A percentile compares a stretch with the other conserved stretches of the same genome.
These are phyloP conservation scores for Phytophthora fragariae DNA, from an alignment of 352 stramenopile genomes.

Conservation along the genomic window DNA sequence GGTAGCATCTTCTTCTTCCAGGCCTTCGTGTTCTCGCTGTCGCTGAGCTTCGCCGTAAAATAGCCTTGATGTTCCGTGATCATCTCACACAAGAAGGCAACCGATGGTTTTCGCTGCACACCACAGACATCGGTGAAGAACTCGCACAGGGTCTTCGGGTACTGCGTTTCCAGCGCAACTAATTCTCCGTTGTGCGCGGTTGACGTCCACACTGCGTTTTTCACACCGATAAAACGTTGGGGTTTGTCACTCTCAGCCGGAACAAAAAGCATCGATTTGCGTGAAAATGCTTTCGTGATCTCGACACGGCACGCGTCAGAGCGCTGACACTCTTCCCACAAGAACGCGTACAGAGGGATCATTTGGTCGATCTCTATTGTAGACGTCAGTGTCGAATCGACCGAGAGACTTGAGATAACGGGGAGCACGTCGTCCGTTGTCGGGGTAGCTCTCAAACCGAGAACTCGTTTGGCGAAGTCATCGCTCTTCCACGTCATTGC, in stretches of 20 bases:
- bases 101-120: conserved; percentile 67
- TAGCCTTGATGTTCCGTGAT: conserved; percentile 25
- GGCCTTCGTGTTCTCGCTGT: conserved; percentile 29
- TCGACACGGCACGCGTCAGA: conserved; percentile 24
- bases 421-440: conserved; percentile 52
- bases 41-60: conserved; percentile 1
- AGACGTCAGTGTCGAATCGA: conserved; percentile 21
- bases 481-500: conserved; percentile 47
- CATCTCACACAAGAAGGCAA: conserved; percentile 51
- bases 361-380: conserved; percentile 36
- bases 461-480: conserved; percentile 38
- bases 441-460: conserved; percentile 57
- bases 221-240: conserved; percentile 33
- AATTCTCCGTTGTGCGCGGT: conserved; percentile 42
- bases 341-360: conserved; percentile 47
- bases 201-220: conserved; percentile 56
- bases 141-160: conserved; percentile 52
- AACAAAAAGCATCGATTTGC: conserved; percentile 41
- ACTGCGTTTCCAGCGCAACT: conserved; percentile 55
- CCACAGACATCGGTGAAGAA: conserved; percentile 79
- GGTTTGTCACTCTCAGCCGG: background rate
- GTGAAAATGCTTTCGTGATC: conserved; percentile 39
- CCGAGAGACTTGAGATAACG: conserved; percentile 43
- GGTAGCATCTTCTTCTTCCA: conserved; percentile 57
- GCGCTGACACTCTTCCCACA: conserved; percentile 50